Evolutionary conservation across 2,329 filamentous ascomycete genomes (phyloP).

Genomic region (Cryphonectria japonica): DNA sequence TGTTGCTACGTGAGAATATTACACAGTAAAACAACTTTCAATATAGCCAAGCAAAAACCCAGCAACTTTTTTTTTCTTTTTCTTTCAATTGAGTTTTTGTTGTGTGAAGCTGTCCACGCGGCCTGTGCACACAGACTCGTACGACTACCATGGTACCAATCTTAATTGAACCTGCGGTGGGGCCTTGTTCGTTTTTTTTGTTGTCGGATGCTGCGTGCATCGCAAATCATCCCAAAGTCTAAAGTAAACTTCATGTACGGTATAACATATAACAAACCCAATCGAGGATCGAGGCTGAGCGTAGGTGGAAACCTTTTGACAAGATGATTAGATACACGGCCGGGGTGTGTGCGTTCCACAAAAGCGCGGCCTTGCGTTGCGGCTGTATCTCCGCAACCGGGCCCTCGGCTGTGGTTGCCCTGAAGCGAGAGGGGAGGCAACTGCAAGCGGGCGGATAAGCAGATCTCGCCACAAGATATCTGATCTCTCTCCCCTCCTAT

Average conservation of each 20-base stretch:
- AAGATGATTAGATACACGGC: not conserved
- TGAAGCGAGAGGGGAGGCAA: not conserved
- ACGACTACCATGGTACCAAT: not conserved
- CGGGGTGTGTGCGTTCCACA: not conserved
- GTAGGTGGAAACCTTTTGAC: not conserved
- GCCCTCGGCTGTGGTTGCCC: not conserved
- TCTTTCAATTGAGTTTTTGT: not conserved
- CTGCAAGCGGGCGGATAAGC: not conserved
- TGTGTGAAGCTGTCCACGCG: not conserved
- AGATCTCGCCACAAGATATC: conserved; percentile 1
- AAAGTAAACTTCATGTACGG: not conserved
- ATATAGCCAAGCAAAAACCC: not conserved
- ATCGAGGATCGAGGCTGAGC: not conserved
- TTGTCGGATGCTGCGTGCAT: not conserved
- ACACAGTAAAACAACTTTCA: not conserved
- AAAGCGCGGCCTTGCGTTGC: not conserved
- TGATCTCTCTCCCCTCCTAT: not conserved
- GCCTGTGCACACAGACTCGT: not conserved
- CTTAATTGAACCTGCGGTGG: not conserved
- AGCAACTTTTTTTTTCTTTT: not conserved
- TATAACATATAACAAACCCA: not conserved
- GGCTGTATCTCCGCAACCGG: conserved; percentile 1
- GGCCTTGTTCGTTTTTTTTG: not conserved
- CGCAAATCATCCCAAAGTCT: not conserved
- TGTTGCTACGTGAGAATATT: not conserved